Evolutionary conservation across 306 rosid genomes (phyloP), one percentile per base, ranked within the genome.

Genomic region (Cucurbita pepo): DNA sequence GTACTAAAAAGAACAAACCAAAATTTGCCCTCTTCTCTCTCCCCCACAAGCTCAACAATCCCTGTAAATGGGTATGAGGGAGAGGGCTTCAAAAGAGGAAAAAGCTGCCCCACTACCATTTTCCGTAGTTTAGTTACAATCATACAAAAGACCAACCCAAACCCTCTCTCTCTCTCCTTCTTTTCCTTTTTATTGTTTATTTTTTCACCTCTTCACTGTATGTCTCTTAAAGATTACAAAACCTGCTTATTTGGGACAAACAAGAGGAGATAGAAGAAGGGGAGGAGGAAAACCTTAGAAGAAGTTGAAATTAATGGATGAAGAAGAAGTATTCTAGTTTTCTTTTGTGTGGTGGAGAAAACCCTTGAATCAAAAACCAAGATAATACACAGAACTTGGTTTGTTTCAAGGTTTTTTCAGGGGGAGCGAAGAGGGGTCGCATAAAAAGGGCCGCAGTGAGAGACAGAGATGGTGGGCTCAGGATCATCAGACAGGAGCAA

Each of bases 391-490:
- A 45, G 51, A 8, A 10, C 48, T 44, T 40, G 14, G 11, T 14
- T 41, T 47, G 38, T 55, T 61, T 13, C 5, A 30, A 36, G 63
- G 34, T 22, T 56, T 4, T 67, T 19, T 11, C 48, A 58, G 47
- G 36, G 9, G 57, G 36, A 75, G 38, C 51, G 56, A 10, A 25
- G 56, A 54, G 56, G 50, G 30, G 50, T 77, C 16, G 34, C 36
- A 60, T 71, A 73, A 22, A 50, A 60, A 76, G 65, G 56, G 52
- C 79, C 61, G 69, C 57, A 77, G 79, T 71, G 75, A 71, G 74
- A 76, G 82, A 77, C 16, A 82, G 84, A 90, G 79, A 94, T 95
- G 99, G 99, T 91, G 99, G 99, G 99, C 90, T 91, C 99, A 85
- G 99, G 95, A 83, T 84, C 80, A 82, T 72, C 90, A 85, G 97